Evolutionary conservation across 2,329 filamentous ascomycete genomes (phyloP).

Genomic region (Colletotrichum lindemuthianum): DNA sequence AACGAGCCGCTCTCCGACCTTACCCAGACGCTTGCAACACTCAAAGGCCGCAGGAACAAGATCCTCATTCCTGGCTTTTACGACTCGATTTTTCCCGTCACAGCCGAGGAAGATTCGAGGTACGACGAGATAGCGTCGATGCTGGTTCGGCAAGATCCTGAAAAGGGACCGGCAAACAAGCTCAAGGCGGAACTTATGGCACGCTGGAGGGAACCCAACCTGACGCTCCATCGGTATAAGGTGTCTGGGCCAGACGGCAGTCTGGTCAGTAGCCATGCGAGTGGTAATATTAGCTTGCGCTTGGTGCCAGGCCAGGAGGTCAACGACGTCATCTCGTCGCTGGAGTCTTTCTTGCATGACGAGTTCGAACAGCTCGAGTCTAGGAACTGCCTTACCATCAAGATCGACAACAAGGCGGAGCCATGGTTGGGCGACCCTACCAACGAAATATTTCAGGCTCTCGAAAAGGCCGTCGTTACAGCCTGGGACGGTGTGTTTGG

Average conservation of each 20-base stretch:
- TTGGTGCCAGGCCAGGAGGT: conserved; percentile 95
- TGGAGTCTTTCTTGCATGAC: conserved; percentile 73
- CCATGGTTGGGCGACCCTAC: conserved; percentile 94
- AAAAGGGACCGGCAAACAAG: conserved; percentile 67
- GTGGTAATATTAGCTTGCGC: conserved; percentile 87
- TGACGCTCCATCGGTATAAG: conserved; percentile 93
- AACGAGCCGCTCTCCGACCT: conserved; percentile 94
- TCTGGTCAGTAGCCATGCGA: conserved; percentile 89
- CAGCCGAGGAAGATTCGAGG: conserved; percentile 77
- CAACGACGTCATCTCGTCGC: conserved; percentile 73
- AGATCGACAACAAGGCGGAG: conserved; percentile 92
- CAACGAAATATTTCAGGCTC: conserved; percentile 89
- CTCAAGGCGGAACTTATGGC: conserved; percentile 90
- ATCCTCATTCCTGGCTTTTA: conserved; percentile 91
- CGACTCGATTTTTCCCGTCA: conserved; percentile 81
- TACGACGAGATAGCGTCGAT: conserved; percentile 87
- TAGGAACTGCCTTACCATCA: conserved; percentile 81
- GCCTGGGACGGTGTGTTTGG: conserved; percentile 77
- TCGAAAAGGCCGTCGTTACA: conserved; percentile 85
- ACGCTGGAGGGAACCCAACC: conserved; percentile 92
- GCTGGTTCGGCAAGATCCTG: conserved; percentile 76
- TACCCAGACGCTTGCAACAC: conserved; percentile 80
- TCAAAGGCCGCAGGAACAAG: conserved; percentile 83
- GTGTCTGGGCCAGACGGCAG: conserved; percentile 92
- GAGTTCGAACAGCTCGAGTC: conserved; percentile 81